Evolutionary conservation across 192 early-diverging fungal genomes (phyloP), one percentile per base, ranked within the genome.

Genomic region (Entomortierella lignicola): DNA sequence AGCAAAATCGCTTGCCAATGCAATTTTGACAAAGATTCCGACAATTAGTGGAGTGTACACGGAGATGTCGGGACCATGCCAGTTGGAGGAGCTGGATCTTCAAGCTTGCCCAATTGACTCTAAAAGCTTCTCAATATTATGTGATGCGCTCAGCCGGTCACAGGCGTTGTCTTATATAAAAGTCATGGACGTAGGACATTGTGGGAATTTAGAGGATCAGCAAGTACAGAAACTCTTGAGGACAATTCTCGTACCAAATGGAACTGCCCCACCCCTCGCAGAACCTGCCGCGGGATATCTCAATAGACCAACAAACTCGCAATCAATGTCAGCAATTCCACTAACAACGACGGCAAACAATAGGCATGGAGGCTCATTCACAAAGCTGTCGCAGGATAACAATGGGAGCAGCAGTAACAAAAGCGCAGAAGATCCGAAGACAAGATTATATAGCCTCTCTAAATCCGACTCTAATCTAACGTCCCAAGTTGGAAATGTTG

Each of bases 41-140:
- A 58, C 5, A 0, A 20, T 31, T 17, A 27, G 23, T 15, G 18
- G 11, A 0, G 4, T 25, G 11, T 11, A 37, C 6, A 48, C 8
- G 21, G 8, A 42, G 32, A 44, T 39, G 20, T 53, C 52, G 12
- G 50, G 26, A 11, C 6, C 42, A 25, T 77, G 62, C 32, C 66
- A 66, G 41, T 42, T 79, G 25, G 57, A 66, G 13, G 75, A 79
- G 23, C 26, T 79, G 25, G 75, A 79, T 55, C 26, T 79, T 23
- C 75, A 70, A 26, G 75, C 55, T 1, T 79, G 75, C 39, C 50
- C 67, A 25, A 70, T 79, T 7, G 52, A 68, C 18, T 50, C 57
- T 5, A 51, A 66, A 23, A 63, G 75, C 4, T 32, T 79, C 21
- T 23, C n/a, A 23, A 62, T n/a, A 13, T 29, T 79, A 8, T 54